These are phyloP conservation scores for Malassezia restricta DNA, from an alignment of 1,284 basidiomycete species.

Conservation along the genomic window DNA sequence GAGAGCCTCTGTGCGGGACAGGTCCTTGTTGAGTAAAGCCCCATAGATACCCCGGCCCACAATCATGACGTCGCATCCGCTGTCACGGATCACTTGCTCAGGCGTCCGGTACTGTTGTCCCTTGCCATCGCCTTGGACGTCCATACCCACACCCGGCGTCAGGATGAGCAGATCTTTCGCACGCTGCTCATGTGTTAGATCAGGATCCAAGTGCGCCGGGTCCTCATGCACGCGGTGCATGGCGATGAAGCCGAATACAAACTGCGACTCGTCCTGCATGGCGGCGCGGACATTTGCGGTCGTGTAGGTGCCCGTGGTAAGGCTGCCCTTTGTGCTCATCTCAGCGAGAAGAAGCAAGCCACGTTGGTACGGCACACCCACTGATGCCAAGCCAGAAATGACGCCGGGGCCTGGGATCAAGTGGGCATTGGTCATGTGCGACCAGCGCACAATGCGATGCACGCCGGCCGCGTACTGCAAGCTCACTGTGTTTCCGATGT, in stretches of 20 bases:
- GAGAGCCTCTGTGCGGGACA: slow-evolving; percentile 47
- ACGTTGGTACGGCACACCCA: slow-evolving; percentile 71
- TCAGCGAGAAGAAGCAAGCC: slow-evolving; percentile 86
- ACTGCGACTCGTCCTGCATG: slow-evolving; percentile 27
- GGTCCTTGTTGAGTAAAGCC: slow-evolving; percentile 46
- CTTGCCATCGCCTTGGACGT: slow-evolving; percentile 68
- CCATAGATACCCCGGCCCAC: slow-evolving; percentile 93
- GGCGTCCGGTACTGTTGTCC: slow-evolving; percentile 97
- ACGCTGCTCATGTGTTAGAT: slow-evolving; percentile 18
- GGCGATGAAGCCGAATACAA: slow-evolving; percentile 59
- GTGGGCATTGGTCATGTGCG: slow-evolving; percentile 95
- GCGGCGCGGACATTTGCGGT: slow-evolving; percentile 59
- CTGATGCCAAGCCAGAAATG: slow-evolving; percentile 69
- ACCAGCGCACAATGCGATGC: slow-evolving; percentile 88
- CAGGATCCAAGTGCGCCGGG: slow-evolving; percentile 12
- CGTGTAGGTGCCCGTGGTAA: slow-evolving; percentile 76
- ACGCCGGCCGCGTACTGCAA: slow-evolving; percentile 88
- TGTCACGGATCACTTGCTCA: slow-evolving; percentile 64
- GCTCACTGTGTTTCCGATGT: slow-evolving; percentile 94
- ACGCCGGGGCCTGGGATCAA: slow-evolving; percentile 82
- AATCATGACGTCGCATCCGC: slow-evolving; percentile 94
- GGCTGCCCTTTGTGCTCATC: slow-evolving; percentile 82
- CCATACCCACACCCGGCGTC: slow-evolving; percentile 84
- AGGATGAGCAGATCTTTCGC: slow-evolving; percentile 70
- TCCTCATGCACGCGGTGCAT: slow-evolving; percentile 55